Evolutionary conservation across 164 flowering plant genomes (phyloP).

Genomic region (Umbellularia californica): DNA sequence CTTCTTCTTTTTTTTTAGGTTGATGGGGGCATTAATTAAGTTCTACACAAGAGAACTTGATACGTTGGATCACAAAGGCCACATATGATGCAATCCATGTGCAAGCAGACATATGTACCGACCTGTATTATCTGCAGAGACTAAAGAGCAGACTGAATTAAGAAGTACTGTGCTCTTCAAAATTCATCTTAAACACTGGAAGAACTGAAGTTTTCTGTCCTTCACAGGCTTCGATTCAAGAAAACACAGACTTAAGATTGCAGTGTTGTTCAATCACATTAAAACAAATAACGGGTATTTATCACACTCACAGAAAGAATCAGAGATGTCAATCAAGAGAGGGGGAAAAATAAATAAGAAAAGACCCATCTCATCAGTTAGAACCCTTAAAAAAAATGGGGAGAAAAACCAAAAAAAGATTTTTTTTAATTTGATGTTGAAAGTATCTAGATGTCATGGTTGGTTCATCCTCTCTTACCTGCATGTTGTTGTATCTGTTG

Average conservation of each 20-base stretch:
- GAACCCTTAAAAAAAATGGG: slow-evolving; percentile 16
- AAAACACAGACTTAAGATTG: slow-evolving; percentile 34
- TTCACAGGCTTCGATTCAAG: slow-evolving; percentile 20
- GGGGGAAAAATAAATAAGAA: slow-evolving; percentile 13
- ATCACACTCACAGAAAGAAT: background rate
- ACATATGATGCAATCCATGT: slow-evolving; percentile 13
- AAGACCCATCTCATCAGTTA: slow-evolving; percentile 8
- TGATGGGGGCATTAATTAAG: background rate
- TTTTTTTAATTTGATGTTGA: no score
- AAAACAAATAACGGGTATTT: background rate
- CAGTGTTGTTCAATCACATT: slow-evolving; percentile 4
- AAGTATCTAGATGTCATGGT: background rate
- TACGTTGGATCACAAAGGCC: slow-evolving; percentile 1
- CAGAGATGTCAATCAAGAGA: slow-evolving; percentile 6
- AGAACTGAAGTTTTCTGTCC: slow-evolving; percentile 19
- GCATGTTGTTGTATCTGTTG: slow-evolving; percentile 98
- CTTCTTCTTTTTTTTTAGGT: no score
- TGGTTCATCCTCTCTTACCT: slow-evolving; percentile 37
- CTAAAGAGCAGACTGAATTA: slow-evolving; percentile 9
- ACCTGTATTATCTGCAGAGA: slow-evolving; percentile 2
- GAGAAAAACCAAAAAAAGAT: slow-evolving; percentile 14
- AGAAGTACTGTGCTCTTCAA: slow-evolving; percentile 7
- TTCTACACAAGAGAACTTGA: background rate
- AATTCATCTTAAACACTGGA: slow-evolving; percentile 15
- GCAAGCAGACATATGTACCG: slow-evolving; percentile 13